phyloP scores from a whole-genome alignment of 768 basidiomycete genomes.

The Termitomyces sp. region DNA sequence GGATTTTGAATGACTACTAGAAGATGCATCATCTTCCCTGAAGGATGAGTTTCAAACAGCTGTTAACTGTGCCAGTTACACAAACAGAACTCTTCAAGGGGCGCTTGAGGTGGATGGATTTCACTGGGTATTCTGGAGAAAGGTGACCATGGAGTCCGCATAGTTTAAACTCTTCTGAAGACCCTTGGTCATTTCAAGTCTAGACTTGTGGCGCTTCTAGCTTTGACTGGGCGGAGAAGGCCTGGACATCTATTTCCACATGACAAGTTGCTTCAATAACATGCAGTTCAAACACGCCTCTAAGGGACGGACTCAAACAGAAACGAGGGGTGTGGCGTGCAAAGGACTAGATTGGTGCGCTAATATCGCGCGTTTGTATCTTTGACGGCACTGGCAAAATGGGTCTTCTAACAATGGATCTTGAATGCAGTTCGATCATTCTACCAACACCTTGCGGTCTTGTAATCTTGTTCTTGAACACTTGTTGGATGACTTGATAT shows the following conservation, averaged over 20 bases:
- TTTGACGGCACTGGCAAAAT: background rate
- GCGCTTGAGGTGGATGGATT: background rate
- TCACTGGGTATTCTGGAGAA: background rate
- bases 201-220: background rate
- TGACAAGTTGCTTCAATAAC: background rate
- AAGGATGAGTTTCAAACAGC: background rate
- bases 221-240: background rate
- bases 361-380: background rate
- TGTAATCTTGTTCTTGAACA: background rate
- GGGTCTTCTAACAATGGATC: background rate
- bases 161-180: background rate
- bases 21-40: background rate
- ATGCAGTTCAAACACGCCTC: background rate
- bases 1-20: no score
- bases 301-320: background rate
- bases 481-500: background rate
- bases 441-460: background rate
- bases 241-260: background rate
- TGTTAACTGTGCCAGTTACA: background rate
- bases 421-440: background rate
- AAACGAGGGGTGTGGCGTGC: background rate
- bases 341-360: background rate
- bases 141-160: background rate
- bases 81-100: background rate
- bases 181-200: background rate